These are phyloP conservation scores for Calocybe gangraenosa DNA, from an alignment of 768 basidiomycete species.

Conservation along the genomic window DNA sequence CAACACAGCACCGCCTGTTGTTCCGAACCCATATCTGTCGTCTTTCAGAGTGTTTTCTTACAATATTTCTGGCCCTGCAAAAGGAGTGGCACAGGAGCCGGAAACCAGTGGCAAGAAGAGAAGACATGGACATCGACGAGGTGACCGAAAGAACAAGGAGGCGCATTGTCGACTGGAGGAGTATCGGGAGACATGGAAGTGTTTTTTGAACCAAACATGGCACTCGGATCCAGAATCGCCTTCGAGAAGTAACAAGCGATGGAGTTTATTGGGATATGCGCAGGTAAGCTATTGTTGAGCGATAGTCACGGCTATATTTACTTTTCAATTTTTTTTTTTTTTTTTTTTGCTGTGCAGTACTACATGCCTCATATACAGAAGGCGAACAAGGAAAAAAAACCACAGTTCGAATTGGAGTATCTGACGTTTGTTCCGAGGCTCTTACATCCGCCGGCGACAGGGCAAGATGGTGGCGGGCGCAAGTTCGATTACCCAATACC, in stretches of 20 bases:
- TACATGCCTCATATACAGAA: constrained; percentile 55
- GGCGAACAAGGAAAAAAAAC: constrained; percentile 43
- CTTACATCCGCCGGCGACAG: constrained; percentile 32
- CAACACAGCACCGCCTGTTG: constrained; percentile 77
- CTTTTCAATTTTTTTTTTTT: no score
- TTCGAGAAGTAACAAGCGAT: constrained; percentile 62
- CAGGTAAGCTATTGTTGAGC: constrained; percentile 53
- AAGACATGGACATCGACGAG: constrained; percentile 47
- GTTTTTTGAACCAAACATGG: constrained; percentile 57
- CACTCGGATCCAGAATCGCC: constrained; percentile 62
- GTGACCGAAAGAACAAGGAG: constrained; percentile 39
- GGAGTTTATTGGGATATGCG: constrained; percentile 78
- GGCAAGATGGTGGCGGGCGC: constrained; percentile 15
- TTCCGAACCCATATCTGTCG: constrained; percentile 85
- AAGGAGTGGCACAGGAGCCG: constrained; percentile 14
- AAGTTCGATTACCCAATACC: constrained; percentile 51
- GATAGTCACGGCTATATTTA: constrained; percentile 2
- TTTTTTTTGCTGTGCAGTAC: constrained; percentile 39
- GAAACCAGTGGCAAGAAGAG: constrained; percentile 30
- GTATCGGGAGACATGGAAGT: constrained; percentile 61
- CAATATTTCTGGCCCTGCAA: constrained; percentile 50
- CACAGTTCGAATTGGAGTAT: constrained; percentile 76
- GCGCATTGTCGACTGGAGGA: constrained; percentile 43
- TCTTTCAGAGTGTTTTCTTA: constrained; percentile 79
- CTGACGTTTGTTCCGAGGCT: constrained; percentile 50